Evolutionary conservation across 306 rosid species (phyloP).

Genomic region (Rubus parviflorus): DNA sequence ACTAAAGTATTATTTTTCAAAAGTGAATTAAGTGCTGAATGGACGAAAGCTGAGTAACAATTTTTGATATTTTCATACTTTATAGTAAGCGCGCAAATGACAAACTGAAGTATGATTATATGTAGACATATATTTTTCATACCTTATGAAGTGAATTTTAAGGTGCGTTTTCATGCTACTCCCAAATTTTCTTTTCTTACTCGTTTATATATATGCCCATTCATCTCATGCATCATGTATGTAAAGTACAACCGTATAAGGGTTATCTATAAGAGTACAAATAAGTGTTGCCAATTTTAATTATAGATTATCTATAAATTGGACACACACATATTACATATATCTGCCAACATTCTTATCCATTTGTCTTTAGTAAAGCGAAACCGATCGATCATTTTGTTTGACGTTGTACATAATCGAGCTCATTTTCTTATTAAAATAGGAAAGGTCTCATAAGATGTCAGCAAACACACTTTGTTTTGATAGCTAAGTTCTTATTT

Average conservation of each 20-base stretch:
- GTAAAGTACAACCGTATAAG: not conserved
- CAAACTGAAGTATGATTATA: too few relatives aligned
- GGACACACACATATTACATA: not conserved
- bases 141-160: too few relatives aligned
- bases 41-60: too few relatives aligned
- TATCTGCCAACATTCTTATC: not conserved
- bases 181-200: not conserved
- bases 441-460: not conserved
- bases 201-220: not conserved
- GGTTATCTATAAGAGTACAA: not conserved
- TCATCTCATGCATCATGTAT: not conserved
- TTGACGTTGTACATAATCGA: not conserved
- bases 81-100: too few relatives aligned
- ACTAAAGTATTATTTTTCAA: too few relatives aligned
- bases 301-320: not conserved
- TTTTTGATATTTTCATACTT: too few relatives aligned
- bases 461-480: not conserved
- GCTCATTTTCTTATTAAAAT: not conserved
- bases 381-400: not conserved
- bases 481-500: not conserved
- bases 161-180: not conserved
- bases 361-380: not conserved
- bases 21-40: too few relatives aligned
- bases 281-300: not conserved
- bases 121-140: too few relatives aligned